Percentiles rank a stretch among this genome's conserved stretches.
phyloP scores from a whole-genome alignment of 768 basidiomycete genomes.

The Lactarius vividus region DNA sequence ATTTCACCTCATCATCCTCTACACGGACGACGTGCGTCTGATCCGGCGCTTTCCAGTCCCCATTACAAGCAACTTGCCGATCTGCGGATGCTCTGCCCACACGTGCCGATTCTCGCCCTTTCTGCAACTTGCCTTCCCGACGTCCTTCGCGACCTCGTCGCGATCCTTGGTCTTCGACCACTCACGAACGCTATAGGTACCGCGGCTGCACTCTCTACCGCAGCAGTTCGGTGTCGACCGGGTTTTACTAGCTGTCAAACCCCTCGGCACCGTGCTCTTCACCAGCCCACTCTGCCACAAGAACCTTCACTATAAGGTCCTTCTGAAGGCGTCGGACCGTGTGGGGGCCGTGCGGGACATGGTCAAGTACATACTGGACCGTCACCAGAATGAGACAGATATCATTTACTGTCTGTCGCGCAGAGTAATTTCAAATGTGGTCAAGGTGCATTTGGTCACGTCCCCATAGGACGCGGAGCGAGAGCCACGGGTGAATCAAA shows the following conservation, averaged over 20 bases:
- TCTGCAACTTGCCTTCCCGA: constrained; percentile 82
- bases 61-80: constrained; percentile 80
- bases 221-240: neutral
- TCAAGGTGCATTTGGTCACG: neutral
- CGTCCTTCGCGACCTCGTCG: constrained; percentile 73
- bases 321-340: constrained; percentile 65
- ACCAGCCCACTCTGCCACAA: constrained; percentile 77
- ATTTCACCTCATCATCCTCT: constrained; percentile 12
- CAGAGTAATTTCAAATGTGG: constrained; percentile 48
- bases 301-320: constrained; percentile 81
- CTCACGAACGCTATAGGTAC: constrained; percentile 60
- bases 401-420: constrained; percentile 88
- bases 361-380: constrained; percentile 64
- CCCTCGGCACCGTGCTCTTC: constrained; percentile 73
- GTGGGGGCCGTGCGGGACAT: constrained; percentile 56
- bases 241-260: constrained; percentile 46
- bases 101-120: constrained; percentile 76
- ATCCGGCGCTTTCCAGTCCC: constrained; percentile 45
- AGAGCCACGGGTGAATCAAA: constrained; percentile 62
- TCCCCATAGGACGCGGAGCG: constrained; percentile 67
- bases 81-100: constrained; percentile 72
- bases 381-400: constrained; percentile 70
- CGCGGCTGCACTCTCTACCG: neutral
- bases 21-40: neutral
- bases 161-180: constrained; percentile 59